Base-by-base conservation (phyloP, 225 moss, liverwort and hornwort species). In the Sphagnum contortum region DNA sequence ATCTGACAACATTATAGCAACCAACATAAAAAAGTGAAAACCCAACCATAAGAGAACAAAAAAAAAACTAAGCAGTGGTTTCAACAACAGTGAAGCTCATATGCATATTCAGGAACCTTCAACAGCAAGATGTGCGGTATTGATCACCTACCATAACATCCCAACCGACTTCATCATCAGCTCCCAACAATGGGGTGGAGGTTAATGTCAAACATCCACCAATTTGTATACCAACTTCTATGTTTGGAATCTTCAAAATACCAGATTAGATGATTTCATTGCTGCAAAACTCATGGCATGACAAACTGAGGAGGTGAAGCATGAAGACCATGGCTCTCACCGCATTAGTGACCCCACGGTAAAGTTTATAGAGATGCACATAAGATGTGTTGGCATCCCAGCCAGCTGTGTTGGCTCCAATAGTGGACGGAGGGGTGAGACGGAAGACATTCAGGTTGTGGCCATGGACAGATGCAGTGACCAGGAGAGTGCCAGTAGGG, bases 371-470 rank as follows among this genome's bases (percentile, higher is more conserved):
- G 11, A 98, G 80, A 60, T 98, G 96, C 67, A 84, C 96, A 71
- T 76, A 80, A 6, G 80, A 73, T 45, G 57, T 8, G 45, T 62
- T 76, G 54, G 76, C 69, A 76, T 91, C 89, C 55, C 77, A 81
- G 67, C 70, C 75, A 9, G 48, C 68, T 7, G 71, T 65, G 8
- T 73, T 66, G 9, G 50, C 79, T 48, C 75, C 73, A 49, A 59
- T 58, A 5, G 5, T 55, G 4, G 85, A 72, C 54, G 92, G 70
- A 12, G 96, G 96, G 47, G 81, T 89, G 51, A 98, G 78, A 0
- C 93, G 88, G 67, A 90, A 98, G 55, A 98, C 96, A 73, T 98
- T 90, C 76, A 98, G 79, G 73, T 93, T 98, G 70, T 98, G 96
- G 63, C 96, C 96, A 60, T 90, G 86, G 6, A 98, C 87, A 59